These are phyloP conservation scores for Picea sitchensis DNA, from an alignment of 75 land plant species.

Conservation along the genomic window DNA sequence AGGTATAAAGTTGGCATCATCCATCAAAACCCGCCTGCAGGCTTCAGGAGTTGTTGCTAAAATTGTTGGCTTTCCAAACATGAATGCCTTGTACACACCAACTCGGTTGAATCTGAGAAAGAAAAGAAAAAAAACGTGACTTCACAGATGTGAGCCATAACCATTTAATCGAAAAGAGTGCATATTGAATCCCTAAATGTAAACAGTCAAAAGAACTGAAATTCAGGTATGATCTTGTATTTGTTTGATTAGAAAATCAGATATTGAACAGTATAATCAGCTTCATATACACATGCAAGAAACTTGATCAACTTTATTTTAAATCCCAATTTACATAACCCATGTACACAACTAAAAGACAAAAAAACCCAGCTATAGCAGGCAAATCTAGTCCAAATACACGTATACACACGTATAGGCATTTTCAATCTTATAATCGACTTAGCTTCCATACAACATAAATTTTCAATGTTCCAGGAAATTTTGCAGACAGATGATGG, in stretches of 20 bases:
- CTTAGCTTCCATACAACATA: no score
- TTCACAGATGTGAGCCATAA: background rate
- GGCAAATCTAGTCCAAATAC: no score
- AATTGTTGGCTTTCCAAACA: slow-evolving; percentile 72
- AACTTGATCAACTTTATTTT: no score
- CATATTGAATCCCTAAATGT: background rate
- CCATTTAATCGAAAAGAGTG: background rate
- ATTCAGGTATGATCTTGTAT: background rate
- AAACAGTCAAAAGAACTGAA: background rate
- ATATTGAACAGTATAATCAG: no score
- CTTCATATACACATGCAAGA: no score
- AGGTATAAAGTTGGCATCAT: slow-evolving; percentile 47
- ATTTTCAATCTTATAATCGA: no score
- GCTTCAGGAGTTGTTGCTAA: slow-evolving; percentile 51
- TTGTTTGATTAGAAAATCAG: no score
- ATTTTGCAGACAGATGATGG: background rate
- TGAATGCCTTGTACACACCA: slow-evolving; percentile 62
- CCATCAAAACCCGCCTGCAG: slow-evolving; percentile 51
- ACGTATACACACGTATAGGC: no score
- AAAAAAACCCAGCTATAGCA: no score
- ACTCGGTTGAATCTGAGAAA: slow-evolving; percentile 40
- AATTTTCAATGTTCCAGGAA: no score
- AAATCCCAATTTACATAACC: no score
- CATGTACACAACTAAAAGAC: no score
- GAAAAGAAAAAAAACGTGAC: background rate